Conservation (phyloP, 768 basidiomycete species). For the Auriculariales sp. region DNA sequence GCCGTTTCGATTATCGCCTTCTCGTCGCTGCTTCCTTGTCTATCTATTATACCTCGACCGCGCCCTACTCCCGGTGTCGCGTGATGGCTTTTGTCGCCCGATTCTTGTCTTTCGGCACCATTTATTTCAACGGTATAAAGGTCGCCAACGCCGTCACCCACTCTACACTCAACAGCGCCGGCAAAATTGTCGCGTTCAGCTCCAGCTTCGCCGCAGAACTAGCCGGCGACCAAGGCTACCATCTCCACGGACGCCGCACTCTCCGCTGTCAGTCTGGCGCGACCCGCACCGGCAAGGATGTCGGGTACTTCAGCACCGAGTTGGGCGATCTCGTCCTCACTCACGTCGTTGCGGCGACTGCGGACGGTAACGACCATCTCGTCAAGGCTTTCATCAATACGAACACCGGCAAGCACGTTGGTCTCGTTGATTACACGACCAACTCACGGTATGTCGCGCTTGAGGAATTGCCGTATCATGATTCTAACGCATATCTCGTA, state of each 20-base stretch:
- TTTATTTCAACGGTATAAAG: slow-evolving; percentile 19
- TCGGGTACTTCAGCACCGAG: slow-evolving; percentile 25
- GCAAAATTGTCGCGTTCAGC: slow-evolving; percentile 28
- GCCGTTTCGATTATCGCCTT: too few species aligned
- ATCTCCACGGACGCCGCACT: slow-evolving; percentile 20
- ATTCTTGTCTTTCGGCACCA: too few species aligned
- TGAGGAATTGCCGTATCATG: neutral
- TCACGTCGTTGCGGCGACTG: slow-evolving; percentile 28
- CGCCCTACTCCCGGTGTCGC: too few species aligned
- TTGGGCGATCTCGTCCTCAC: slow-evolving; percentile 25
- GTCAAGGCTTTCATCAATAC: slow-evolving; percentile 46
- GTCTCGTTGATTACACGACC: slow-evolving; percentile 37
- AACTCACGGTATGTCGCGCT: slow-evolving; percentile 16
- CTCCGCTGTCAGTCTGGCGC: slow-evolving; percentile 28
- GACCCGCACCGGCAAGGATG: slow-evolving; percentile 23
- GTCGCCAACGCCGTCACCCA: slow-evolving; percentile 30
- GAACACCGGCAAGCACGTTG: slow-evolving; percentile 34
- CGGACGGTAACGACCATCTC: slow-evolving; percentile 29
- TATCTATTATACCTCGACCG: too few species aligned
- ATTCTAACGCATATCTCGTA: slow-evolving; percentile 5
- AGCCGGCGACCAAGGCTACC: slow-evolving; percentile 25
- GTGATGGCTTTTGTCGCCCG: too few species aligned
- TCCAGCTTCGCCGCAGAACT: slow-evolving; percentile 28
- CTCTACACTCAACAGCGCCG: slow-evolving; percentile 25
- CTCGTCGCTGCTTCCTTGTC: too few species aligned